Conservation (phyloP, 2,329 filamentous ascomycete genomes). For the Ophiostoma himal-ulmi region DNA sequence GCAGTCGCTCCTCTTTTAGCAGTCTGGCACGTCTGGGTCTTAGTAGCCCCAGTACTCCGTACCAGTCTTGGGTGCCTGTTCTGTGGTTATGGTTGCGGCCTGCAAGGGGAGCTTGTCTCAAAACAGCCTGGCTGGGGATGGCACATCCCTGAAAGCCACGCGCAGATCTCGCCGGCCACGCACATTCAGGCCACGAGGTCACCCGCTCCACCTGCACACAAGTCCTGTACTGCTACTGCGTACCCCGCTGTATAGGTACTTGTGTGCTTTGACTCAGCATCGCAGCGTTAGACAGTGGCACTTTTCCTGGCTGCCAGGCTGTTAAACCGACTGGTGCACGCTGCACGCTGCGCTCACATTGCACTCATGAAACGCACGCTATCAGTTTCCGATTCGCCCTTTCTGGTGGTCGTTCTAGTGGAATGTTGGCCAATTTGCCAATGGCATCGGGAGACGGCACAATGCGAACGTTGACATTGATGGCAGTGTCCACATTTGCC, state of each 20-base stretch:
- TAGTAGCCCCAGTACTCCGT: background rate
- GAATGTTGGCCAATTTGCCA: background rate
- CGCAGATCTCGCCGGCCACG: constrained; percentile 36
- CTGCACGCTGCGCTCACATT: background rate
- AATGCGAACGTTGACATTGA: background rate
- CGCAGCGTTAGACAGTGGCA: background rate
- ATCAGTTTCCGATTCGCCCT: constrained; percentile 2
- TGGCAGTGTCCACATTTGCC: background rate
- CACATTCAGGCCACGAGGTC: constrained; percentile 19
- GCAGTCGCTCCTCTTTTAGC: background rate
- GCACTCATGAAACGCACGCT: constrained; percentile 1
- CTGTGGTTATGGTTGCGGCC: constrained; percentile 20
- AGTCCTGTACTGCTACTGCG: background rate
- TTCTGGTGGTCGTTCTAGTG: background rate
- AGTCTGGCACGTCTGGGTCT: background rate
- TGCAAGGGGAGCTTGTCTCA: constrained; percentile 31
- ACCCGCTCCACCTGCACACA: background rate
- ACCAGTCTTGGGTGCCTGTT: constrained; percentile 19
- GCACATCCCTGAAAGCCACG: constrained; percentile 38
- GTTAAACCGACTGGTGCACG: background rate
- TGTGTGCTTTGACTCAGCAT: background rate
- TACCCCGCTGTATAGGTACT: constrained; percentile 8
- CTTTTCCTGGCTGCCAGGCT: background rate
- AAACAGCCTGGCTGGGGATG: constrained; percentile 31
- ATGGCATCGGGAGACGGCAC: background rate